These are phyloP conservation scores for Globisporangium solare DNA, from an alignment of 352 stramenopile species.

Conservation along the genomic window DNA sequence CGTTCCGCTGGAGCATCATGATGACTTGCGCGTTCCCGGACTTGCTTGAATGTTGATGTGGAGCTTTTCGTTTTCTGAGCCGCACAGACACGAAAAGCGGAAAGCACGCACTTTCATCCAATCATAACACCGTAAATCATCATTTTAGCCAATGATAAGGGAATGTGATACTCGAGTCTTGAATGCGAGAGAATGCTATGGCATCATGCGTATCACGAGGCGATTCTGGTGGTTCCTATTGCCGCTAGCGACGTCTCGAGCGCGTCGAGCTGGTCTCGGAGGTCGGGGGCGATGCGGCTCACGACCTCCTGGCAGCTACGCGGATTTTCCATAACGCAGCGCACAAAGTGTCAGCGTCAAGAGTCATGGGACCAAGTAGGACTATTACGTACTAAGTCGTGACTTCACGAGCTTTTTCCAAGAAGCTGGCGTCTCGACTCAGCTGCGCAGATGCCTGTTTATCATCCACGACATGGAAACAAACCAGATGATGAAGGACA, in stretches of 20 bases:
- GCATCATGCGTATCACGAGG: background rate
- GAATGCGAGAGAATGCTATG: background rate
- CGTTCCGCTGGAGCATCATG: background rate
- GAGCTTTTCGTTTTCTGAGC: constrained; percentile 8
- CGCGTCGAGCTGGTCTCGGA: constrained; percentile 31
- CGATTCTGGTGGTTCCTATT: constrained; percentile 4
- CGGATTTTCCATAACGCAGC: background rate
- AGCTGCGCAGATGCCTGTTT: constrained; percentile 9
- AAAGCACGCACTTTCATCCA: background rate
- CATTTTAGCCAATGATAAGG: constrained; percentile 6
- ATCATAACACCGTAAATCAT: background rate
- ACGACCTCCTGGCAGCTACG: constrained; percentile 30
- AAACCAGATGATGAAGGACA: background rate
- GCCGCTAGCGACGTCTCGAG: constrained; percentile 23
- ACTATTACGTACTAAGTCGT: constrained; percentile 26
- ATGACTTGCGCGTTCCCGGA: background rate
- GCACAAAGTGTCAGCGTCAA: background rate
- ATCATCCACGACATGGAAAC: background rate
- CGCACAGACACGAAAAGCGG: constrained; percentile 5
- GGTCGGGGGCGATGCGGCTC: constrained; percentile 24
- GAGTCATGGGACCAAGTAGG: background rate
- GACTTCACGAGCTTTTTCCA: constrained; percentile 23
- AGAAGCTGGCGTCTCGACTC: constrained; percentile 7
- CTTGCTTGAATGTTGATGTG: constrained; percentile 1
- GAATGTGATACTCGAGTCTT: background rate